Evolutionary conservation across 2,329 filamentous ascomycete species (phyloP), one percentile per base, ranked within the genome.

Genomic region (Ascochyta lentis): DNA sequence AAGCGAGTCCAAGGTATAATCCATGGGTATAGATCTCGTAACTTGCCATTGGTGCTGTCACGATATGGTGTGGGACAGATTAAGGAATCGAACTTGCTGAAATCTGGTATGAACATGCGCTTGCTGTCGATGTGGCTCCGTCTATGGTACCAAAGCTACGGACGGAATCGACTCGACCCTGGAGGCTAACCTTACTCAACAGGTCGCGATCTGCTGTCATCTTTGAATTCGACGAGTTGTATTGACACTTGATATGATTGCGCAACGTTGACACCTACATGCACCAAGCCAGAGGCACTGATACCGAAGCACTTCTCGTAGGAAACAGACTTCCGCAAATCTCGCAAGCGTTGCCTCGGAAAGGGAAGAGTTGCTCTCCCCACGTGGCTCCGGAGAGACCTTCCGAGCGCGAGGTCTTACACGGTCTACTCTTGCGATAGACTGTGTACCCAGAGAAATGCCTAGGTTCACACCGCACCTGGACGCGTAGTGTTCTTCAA

Each of bases 401-500:
- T 16, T 16, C 15, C 15, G 15, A n/a, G 33, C 15, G 15, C 33
- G 9, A 12, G n/a, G 15, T 16, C 15, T 9, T 9, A 13, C 4
- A 16, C 9, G 8, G 9, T 8, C 5, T n/a, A 16, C 13, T n/a
- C 13, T 16, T 34, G 8, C n/a, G 5, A 9, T 6, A 34, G 15
- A 6, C 33, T 34, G 33, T 5, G n/a, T n/a, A 16, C n/a, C 8
- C n/a, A 35, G 12, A 35, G 16, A 3, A 3, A 40, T 15, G 12
- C 5, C 9, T 26, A n/a, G 6, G 13, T 10, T n/a, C 23, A 7
- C 13, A 7, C 24, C 6, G 15, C 35, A 9, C 13, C 33, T 33
- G 49, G 15, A 24, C 12, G 22, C 29, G 33, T 19, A 10, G 24
- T 6, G 4, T 12, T 22, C 7, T 33, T 63, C 61, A 74, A 61